Percentiles rank a stretch among this genome's conserved stretches.
Evolutionary conservation across 352 stramenopile genomes (phyloP).

Genomic region (Globisporangium abappressorium): DNA sequence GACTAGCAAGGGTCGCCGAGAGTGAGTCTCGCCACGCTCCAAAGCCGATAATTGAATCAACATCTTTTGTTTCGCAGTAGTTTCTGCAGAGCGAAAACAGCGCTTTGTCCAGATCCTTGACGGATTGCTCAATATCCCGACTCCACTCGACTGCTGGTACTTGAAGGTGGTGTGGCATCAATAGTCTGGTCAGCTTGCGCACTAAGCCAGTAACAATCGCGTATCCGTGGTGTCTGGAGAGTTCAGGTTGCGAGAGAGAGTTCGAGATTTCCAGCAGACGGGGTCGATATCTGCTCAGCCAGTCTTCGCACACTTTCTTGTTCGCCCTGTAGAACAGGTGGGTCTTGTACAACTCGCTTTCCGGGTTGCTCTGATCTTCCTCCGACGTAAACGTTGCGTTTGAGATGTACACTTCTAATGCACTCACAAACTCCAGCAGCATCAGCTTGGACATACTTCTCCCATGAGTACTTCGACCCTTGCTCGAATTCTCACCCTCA

Average conservation of each 20-base stretch:
- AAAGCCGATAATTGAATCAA: constrained; percentile 48
- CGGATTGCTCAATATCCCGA: constrained; percentile 28
- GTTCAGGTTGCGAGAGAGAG: constrained; percentile 21
- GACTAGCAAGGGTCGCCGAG: constrained; percentile 25
- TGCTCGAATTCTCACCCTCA: not conserved
- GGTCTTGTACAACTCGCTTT: constrained; percentile 48
- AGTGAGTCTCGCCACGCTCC: constrained; percentile 38
- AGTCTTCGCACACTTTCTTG: constrained; percentile 66
- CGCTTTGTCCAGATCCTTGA: constrained; percentile 44
- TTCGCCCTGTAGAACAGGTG: constrained; percentile 63
- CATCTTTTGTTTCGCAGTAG: constrained; percentile 50
- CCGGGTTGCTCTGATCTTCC: constrained; percentile 24
- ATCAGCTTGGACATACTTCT: constrained; percentile 31
- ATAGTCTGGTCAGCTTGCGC: constrained; percentile 33
- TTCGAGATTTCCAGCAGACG: constrained; percentile 45
- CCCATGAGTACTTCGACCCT: not conserved
- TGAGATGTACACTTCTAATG: constrained; percentile 45
- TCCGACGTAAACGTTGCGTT: constrained; percentile 24
- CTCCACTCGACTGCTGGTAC: constrained; percentile 15
- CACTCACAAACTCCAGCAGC: constrained; percentile 53
- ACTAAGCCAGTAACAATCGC: constrained; percentile 33
- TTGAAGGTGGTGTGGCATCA: constrained; percentile 21
- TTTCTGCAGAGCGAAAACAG: constrained; percentile 43
- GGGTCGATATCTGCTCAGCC: constrained; percentile 60
- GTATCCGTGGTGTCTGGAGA: constrained; percentile 44